Evolutionary conservation across 2,329 filamentous ascomycete genomes (phyloP).

Genomic region (Dactylellina cionopaga): DNA sequence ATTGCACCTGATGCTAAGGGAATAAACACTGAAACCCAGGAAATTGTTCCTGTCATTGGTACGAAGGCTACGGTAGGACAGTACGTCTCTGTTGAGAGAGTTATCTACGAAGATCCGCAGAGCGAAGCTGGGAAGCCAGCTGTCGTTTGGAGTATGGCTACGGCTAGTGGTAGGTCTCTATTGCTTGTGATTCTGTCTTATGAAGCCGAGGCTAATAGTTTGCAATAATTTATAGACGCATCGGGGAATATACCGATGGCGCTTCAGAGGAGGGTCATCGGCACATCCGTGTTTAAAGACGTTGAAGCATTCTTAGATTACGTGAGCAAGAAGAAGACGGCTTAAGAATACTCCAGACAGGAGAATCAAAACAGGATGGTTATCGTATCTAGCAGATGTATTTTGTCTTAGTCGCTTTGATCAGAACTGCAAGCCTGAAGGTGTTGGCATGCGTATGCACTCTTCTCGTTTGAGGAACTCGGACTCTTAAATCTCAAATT

Average conservation of each 20-base stretch:
- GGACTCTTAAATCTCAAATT: no score
- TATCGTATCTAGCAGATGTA: no score
- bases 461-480: no score
- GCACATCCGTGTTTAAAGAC: slow-evolving; percentile 32
- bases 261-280: slow-evolving; percentile 20
- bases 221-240: slow-evolving; percentile 7
- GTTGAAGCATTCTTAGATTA: slow-evolving; percentile 44
- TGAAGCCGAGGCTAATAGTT: neutral
- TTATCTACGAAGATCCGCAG: slow-evolving; percentile 10
- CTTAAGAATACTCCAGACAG: neutral
- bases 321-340: slow-evolving; percentile 6
- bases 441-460: no score
- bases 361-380: no score
- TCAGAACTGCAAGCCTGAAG: no score
- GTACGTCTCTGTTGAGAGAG: slow-evolving; percentile 41
- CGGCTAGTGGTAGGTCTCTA: slow-evolving; percentile 32
- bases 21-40: slow-evolving; percentile 13
- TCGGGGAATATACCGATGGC: slow-evolving; percentile 44
- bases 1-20: slow-evolving; percentile 16
- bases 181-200: neutral
- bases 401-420: no score
- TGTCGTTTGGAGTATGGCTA: slow-evolving; percentile 44
- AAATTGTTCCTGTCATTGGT: slow-evolving; percentile 18
- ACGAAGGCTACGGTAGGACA: slow-evolving; percentile 26
- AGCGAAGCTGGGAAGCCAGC: slow-evolving; percentile 2